Base-by-base conservation (phyloP, 805 yeast species). In the Teunomyces barrocoloradensis region DNA sequence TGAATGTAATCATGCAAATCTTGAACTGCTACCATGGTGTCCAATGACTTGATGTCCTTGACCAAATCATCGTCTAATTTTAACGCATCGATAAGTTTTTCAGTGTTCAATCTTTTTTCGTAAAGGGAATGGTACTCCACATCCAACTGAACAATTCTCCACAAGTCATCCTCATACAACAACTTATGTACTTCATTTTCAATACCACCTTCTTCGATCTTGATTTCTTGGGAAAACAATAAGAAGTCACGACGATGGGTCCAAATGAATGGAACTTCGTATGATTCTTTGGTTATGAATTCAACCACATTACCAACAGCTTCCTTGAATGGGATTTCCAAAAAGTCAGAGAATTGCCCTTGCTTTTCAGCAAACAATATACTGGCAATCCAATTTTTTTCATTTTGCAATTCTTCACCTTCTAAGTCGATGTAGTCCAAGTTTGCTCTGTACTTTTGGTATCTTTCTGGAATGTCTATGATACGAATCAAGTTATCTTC, bases 181-280 rank as follows among this genome's bases (percentile, higher is more conserved):
- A 84, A 64, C 52, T 78, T 79, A 53, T 73, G 79, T 10, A 79
- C 80, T 18, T 61, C 61, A 28, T 59, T 66, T n/a, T 55, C 52
- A 13, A 54, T 45, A 5, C 54, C 45, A 4, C 80, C 74, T 34
- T 74, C 77, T 12, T 65, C 71, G 33, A 64, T 65, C 25, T 61
- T 56, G 12, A 64, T 63, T 33, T 80, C 80, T 36, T 76, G 76
- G 7, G 88, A 78, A 56, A 74, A 74, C 50, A 87, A 70, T 15
- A 89, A 73, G 61, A 87, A 89, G 66, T 94, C 98, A 68, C 96
- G 87, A 64, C 98, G 87, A 62, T 90, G 96, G 21, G 90, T 87
- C 87, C 96, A 90, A 51, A 94, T 90, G 58, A 90, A 88, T 9
- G 99, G 98, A 4, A 92, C 96, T 63, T 94, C 99, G 53, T 86